These are phyloP conservation scores for Pseudogymnoascus sp. DNA, from an alignment of 2,329 filamentous ascomycete species.

Conservation along the genomic window DNA sequence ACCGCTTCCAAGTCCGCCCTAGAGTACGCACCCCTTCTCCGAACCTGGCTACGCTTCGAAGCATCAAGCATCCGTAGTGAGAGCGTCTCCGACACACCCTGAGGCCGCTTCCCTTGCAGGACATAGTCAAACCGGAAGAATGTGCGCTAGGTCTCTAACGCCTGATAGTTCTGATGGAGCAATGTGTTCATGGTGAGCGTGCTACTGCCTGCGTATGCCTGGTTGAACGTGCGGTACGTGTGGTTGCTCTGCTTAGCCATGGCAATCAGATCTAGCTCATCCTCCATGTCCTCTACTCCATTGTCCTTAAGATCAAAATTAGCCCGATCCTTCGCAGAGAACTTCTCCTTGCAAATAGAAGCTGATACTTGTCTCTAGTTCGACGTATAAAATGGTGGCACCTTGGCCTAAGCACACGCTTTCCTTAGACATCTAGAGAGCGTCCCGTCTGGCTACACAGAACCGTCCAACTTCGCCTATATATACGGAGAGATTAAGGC, in stretches of 20 bases:
- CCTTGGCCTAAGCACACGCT: slow-evolving; percentile 6
- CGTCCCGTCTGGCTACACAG: slow-evolving; percentile 11
- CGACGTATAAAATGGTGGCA: slow-evolving; percentile 11
- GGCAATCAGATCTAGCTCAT: slow-evolving; percentile 14
- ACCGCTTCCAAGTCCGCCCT: slow-evolving; percentile 11
- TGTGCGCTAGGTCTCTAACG: not conserved
- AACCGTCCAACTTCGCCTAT: slow-evolving; percentile 9
- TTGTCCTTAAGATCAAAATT: slow-evolving; percentile 15
- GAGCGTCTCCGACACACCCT: slow-evolving; percentile 3
- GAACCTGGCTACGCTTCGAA: not conserved
- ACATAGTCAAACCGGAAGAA: slow-evolving; percentile 14
- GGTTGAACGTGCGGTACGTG: slow-evolving; percentile 14
- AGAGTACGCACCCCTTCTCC: slow-evolving; percentile 7
- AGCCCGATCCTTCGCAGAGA: slow-evolving; percentile 10
- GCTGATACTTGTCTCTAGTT: slow-evolving; percentile 11
- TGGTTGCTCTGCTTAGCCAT: slow-evolving; percentile 15
- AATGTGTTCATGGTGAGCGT: slow-evolving; percentile 11
- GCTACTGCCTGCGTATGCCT: slow-evolving; percentile 13
- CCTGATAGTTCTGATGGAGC: slow-evolving; percentile 10
- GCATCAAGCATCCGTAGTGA: slow-evolving; percentile 12
- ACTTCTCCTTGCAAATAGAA: slow-evolving; percentile 16
- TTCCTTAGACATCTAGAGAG: slow-evolving; percentile 11
- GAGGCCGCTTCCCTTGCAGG: slow-evolving; percentile 11
- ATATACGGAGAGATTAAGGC: slow-evolving; percentile 14
- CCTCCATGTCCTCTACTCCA: slow-evolving; percentile 11